Evolutionary conservation across 2,329 filamentous ascomycete genomes (phyloP).

Genomic region (Coniochaeta ligniaria): DNA sequence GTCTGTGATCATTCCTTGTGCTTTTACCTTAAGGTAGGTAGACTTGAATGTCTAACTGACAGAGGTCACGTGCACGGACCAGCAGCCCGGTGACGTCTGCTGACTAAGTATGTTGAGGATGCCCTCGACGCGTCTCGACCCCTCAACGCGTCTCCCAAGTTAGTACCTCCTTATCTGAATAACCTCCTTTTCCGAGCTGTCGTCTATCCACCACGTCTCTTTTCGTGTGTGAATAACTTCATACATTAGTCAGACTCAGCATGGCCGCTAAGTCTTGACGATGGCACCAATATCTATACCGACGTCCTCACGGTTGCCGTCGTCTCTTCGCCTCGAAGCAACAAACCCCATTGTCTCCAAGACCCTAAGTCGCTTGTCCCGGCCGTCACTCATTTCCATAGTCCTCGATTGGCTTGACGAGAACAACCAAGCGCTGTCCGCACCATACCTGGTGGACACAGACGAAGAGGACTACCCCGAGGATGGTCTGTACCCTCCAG

Average conservation of each 20-base stretch:
- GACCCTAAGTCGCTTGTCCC: constrained; percentile 61
- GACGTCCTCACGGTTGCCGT: constrained; percentile 64
- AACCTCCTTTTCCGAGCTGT: no score
- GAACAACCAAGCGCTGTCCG: constrained; percentile 50
- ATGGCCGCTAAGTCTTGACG: neutral
- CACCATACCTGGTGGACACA: constrained; percentile 48
- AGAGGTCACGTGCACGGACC: no score
- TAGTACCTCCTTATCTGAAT: no score
- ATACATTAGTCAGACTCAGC: neutral
- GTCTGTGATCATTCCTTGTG: no score
- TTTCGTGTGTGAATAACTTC: neutral
- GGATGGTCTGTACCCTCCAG: constrained; percentile 63
- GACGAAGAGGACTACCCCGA: constrained; percentile 49
- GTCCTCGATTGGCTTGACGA: constrained; percentile 72
- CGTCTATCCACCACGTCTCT: no score
- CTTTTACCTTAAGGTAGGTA: no score
- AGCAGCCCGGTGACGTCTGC: no score
- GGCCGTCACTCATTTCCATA: constrained; percentile 63
- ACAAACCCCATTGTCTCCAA: constrained; percentile 58
- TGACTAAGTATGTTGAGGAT: no score
- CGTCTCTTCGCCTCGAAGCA: constrained; percentile 60
- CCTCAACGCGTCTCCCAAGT: neutral
- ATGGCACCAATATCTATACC: constrained; percentile 60
- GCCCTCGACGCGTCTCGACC: neutral
- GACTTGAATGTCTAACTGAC: no score